Percentiles rank a stretch among this genome's conserved stretches.
Conservation (phyloP, 2,329 filamentous ascomycete species). For the Monilinia fructicola region DNA sequence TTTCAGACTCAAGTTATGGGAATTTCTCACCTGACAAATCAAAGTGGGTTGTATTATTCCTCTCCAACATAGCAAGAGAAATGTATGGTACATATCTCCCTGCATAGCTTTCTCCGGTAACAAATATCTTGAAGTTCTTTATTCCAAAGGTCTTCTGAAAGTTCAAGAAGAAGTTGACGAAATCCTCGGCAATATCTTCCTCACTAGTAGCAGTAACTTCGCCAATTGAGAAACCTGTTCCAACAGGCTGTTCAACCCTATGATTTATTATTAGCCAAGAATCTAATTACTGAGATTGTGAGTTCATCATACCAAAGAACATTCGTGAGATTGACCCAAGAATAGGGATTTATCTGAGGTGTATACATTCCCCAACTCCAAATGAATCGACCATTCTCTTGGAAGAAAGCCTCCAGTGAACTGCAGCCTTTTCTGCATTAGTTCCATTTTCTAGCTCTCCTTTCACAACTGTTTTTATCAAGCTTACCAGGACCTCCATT, state of each 20-base stretch:
- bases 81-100: slow-evolving; percentile 58
- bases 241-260: slow-evolving; percentile 51
- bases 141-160: slow-evolving; percentile 56
- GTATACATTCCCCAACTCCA: slow-evolving; percentile 38
- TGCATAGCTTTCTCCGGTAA: slow-evolving; percentile 56
- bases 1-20: background rate
- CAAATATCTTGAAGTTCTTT: slow-evolving; percentile 53
- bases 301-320: slow-evolving; percentile 40
- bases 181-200: slow-evolving; percentile 48
- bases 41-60: slow-evolving; percentile 50
- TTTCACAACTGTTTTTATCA: slow-evolving; percentile 44
- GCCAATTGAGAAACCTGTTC: slow-evolving; percentile 34
- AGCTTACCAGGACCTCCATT: slow-evolving; percentile 52
- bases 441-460: background rate
- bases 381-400: slow-evolving; percentile 42
- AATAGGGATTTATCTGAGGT: slow-evolving; percentile 36
- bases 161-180: slow-evolving; percentile 53
- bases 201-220: slow-evolving; percentile 43
- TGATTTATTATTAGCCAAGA: slow-evolving; percentile 46
- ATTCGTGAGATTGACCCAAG: slow-evolving; percentile 45
- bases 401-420: slow-evolving; percentile 39
- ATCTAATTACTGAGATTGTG: slow-evolving; percentile 23
- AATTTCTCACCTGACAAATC: slow-evolving; percentile 45
- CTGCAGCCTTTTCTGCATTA: slow-evolving; percentile 44
- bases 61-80: slow-evolving; percentile 52